Conservation (phyloP, 331 rosid species). For the Cydonia oblonga region DNA sequence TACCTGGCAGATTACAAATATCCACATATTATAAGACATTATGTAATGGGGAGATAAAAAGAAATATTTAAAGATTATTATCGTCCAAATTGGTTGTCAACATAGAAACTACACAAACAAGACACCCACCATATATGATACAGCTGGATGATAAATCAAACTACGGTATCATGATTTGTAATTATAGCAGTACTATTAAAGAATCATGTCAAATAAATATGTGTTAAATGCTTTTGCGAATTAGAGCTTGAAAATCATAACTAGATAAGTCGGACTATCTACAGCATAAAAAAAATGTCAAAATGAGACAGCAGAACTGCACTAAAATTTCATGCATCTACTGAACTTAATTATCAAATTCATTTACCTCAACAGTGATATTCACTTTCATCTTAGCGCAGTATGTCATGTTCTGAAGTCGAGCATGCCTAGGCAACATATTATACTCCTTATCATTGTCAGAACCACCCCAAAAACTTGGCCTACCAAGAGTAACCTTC, state of each 20-base stretch:
- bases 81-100: not conserved
- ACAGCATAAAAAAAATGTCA: not conserved
- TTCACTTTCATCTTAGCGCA: constrained; percentile 54
- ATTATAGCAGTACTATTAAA: not conserved
- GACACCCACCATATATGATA: not conserved
- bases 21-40: not conserved
- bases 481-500: constrained; percentile 49
- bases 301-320: not conserved
- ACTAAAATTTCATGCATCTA: not conserved
- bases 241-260: not conserved
- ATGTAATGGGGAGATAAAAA: not conserved
- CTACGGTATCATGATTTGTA: not conserved
- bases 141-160: not conserved
- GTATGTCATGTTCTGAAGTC: constrained; percentile 91
- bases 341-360: not conserved
- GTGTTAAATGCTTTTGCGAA: not conserved
- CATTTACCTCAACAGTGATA: constrained; percentile 49
- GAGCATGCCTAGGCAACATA: constrained; percentile 84
- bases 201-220: not conserved
- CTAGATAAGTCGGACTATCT: not conserved
- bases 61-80: not conserved
- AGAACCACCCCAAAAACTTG: constrained; percentile 69
- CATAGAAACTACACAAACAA: not conserved
- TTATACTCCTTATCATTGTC: constrained; percentile 42
- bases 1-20: constrained; percentile 36